phyloP scores from a whole-genome alignment of 2,329 filamentous ascomycete genomes.

The Penicillium sp. region DNA sequence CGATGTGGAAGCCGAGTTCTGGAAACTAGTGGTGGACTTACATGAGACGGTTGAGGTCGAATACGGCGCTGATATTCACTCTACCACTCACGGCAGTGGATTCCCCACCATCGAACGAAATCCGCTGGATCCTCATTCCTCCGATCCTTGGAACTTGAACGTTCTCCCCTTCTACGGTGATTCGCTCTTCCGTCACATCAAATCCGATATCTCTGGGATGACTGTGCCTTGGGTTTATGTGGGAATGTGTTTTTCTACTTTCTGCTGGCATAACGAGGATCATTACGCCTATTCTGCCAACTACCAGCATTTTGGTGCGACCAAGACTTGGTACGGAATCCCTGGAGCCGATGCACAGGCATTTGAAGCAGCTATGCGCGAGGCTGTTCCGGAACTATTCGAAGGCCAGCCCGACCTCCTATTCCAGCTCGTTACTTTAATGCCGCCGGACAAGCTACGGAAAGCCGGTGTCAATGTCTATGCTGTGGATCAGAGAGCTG shows the following conservation, averaged over 20 bases:
- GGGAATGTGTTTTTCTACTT: constrained; percentile 98
- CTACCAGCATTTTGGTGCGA: constrained; percentile 96
- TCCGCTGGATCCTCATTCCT: constrained; percentile 80
- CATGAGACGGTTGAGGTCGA: constrained; percentile 97
- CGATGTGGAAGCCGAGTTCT: constrained; percentile 95
- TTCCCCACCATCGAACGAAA: constrained; percentile 94
- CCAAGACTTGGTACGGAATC: constrained; percentile 99
- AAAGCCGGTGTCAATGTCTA: constrained; percentile 93
- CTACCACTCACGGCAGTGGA: constrained; percentile 93
- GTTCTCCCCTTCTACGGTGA: constrained; percentile 86
- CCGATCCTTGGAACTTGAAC: constrained; percentile 94
- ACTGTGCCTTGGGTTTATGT: constrained; percentile 99
- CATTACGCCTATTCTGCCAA: constrained; percentile 98
- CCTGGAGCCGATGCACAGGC: constrained; percentile 90
- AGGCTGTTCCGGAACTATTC: constrained; percentile 93
- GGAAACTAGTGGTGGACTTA: constrained; percentile 88
- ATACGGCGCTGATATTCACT: constrained; percentile 97
- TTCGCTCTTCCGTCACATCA: constrained; percentile 94
- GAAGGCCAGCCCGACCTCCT: constrained; percentile 94
- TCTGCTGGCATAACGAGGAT: constrained; percentile 99
- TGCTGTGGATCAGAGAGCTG: constrained; percentile 91
- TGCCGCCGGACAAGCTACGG: constrained; percentile 87
- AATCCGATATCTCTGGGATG: constrained; percentile 98
- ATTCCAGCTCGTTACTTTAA: constrained; percentile 93
- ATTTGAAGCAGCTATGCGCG: constrained; percentile 92